Base-by-base conservation (phyloP, 2,329 filamentous ascomycete genomes). In the Shiraia bambusicola region DNA sequence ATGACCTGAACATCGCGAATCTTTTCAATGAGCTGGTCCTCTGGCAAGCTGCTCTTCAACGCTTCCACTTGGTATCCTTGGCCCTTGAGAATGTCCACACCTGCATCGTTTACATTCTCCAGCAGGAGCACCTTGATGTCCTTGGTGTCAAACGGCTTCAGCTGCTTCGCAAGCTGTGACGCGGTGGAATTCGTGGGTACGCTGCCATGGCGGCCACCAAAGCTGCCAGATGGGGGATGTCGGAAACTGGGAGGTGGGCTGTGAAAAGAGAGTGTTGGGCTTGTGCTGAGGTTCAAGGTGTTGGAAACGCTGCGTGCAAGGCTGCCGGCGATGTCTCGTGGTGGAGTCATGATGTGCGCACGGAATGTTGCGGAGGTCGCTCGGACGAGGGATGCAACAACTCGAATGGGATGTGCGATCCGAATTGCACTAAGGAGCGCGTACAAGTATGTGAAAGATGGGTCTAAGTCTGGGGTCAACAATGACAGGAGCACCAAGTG, bases 1-100 rank as follows among this genome's bases (percentile, higher is more conserved):
- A 98, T 93, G 61, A 97, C 93, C 66, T 98, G 93, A 19, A 96
- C 88, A 67, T 96, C 87, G 48, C 89, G 95, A 65, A 98, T 98
- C 79, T 95, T 98, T 75, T 95, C 86, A 67, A 98, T 95, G 59
- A 98, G 81, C 73, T 97, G 80, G 58, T 93, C 89, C 68, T 98
- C 93, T 0, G 89, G 85, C 42, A 98, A 75, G 25, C 91, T 95
- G 51, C 82, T 84, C 76, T 96, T 98, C 53, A 92, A 74, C 35
- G 83, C 81, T 72, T 98, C 93, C 25, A 98, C 93, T 72, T 98
- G 93, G 70, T 98, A 98, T 45, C 93, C 93, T 72, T 98, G 91
- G 42, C 75, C 77, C 43, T 74, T 81, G 43, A 98, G 77, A 42
- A 96, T 91, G 33, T 94, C 84, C 59, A 83, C 81, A 11, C 93